A percentile compares a stretch with the other conserved stretches of the same genome.
These are phyloP conservation scores for Lachnellula willkommii DNA, from an alignment of 2,329 filamentous ascomycete genomes.

Conservation along the genomic window DNA sequence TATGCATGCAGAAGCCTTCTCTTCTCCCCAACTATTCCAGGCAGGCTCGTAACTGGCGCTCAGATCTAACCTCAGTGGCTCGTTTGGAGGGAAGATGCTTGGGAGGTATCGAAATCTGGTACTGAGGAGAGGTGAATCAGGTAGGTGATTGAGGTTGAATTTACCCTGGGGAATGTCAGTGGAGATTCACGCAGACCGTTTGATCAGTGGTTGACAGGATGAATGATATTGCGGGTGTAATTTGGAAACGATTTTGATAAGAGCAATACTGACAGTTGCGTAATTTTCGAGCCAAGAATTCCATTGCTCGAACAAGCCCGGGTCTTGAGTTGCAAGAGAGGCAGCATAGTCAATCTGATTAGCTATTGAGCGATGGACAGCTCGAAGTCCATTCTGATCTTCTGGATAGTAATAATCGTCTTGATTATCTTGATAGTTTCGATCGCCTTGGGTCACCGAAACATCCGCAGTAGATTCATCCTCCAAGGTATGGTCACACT, in stretches of 20 bases:
- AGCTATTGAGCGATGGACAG: not conserved
- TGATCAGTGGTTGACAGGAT: not conserved
- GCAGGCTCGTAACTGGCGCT: slow-evolving; percentile 21
- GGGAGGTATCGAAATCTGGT: slow-evolving; percentile 19
- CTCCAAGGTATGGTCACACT: not conserved
- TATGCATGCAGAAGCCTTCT: slow-evolving; percentile 21
- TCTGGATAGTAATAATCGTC: not conserved
- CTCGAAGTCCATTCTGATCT: not conserved
- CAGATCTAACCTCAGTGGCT: slow-evolving; percentile 22
- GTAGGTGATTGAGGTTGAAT: not conserved
- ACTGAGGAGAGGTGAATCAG: not conserved
- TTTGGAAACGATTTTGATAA: not conserved
- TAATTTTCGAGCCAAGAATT: not conserved
- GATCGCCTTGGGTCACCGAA: not conserved
- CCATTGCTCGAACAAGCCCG: not conserved
- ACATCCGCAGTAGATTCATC: not conserved
- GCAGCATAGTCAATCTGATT: not conserved
- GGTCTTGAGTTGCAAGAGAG: not conserved
- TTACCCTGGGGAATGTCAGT: not conserved
- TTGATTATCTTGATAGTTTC: not conserved
- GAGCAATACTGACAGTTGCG: not conserved
- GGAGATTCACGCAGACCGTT: not conserved
- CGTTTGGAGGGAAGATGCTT: slow-evolving; percentile 27
- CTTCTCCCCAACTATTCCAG: slow-evolving; percentile 19
- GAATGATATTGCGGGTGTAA: too few species aligned